A percentile compares a stretch with the other conserved stretches of the same genome.
Evolutionary conservation across 768 basidiomycete species (phyloP).

Genomic region (Hygrophoropsis aurantiaca): DNA sequence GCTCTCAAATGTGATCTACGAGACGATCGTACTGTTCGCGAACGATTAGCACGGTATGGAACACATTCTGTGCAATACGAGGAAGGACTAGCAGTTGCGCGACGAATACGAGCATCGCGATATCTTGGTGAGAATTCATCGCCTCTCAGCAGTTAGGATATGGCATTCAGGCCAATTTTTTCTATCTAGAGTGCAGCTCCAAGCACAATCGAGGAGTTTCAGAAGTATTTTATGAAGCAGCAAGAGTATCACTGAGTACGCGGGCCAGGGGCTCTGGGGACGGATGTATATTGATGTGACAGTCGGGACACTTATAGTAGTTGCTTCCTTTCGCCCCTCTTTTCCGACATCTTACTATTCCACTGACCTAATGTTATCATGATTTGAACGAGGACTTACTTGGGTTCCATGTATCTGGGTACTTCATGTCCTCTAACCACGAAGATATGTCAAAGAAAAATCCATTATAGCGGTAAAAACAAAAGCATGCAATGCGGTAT

Average conservation of each 20-base stretch:
- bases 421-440: too few species aligned
- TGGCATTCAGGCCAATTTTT: neutral
- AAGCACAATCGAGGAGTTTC: conserved; percentile 94
- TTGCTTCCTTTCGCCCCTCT: conserved; percentile 6
- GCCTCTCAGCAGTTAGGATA: neutral
- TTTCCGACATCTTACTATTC: conserved; percentile 4
- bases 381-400: conserved; percentile 11
- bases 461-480: conserved; percentile 24
- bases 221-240: conserved; percentile 92
- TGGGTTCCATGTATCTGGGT: neutral
- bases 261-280: conserved; percentile 63
- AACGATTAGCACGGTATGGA: conserved; percentile 70
- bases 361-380: conserved; percentile 16
- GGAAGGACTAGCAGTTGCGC: conserved; percentile 83
- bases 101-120: conserved; percentile 88
- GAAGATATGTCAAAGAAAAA: conserved; percentile 5
- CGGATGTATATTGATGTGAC: conserved; percentile 63
- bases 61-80: conserved; percentile 85
- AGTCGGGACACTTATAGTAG: neutral
- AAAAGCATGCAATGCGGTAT: conserved; percentile 26
- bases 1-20: conserved; percentile 96
- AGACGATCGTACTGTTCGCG: conserved; percentile 73
- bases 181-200: conserved; percentile 82
- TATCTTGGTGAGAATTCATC: conserved; percentile 73
- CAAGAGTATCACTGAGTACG: conserved; percentile 77